Evolutionary conservation across 2,329 filamentous ascomycete species (phyloP).

Genomic region (Sphaerulina vaccinii): DNA sequence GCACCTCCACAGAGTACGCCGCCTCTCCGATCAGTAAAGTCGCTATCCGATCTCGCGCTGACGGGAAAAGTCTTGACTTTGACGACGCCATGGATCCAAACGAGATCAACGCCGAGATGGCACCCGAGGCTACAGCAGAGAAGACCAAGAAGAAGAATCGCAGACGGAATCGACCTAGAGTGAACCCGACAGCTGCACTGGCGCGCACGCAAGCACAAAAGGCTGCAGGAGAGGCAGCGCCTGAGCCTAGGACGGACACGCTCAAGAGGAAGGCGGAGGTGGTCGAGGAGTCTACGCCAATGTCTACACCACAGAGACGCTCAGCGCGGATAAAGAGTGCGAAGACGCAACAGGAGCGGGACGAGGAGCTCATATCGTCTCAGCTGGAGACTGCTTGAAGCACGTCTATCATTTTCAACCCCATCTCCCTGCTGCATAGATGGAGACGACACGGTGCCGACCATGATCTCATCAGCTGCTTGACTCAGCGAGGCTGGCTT

Average conservation of each 20-base stretch:
- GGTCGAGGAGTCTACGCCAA: neutral
- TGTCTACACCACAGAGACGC: neutral
- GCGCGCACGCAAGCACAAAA: neutral
- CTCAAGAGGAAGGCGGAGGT: neutral
- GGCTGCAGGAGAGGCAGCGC: neutral
- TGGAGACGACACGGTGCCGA: no score
- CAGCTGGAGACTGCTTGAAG: neutral
- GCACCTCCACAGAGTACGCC: conserved; percentile 11
- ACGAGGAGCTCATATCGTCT: neutral
- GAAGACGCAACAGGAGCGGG: neutral
- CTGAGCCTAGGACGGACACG: neutral
- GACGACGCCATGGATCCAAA: conserved; percentile 12
- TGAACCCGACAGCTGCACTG: neutral
- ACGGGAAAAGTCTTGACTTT: conserved; percentile 13
- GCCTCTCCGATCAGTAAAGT: neutral
- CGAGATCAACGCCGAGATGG: neutral
- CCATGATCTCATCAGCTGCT: no score
- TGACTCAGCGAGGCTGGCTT: no score
- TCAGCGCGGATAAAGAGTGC: neutral
- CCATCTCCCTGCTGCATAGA: neutral
- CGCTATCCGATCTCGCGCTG: neutral
- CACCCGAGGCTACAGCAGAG: neutral
- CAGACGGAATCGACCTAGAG: neutral
- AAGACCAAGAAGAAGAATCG: neutral
- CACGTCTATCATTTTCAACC: neutral